A percentile compares a stretch with the other conserved stretches of the same genome.
phyloP scores from a whole-genome alignment of 2,329 filamentous ascomycete species.

The Curvularia sp. region DNA sequence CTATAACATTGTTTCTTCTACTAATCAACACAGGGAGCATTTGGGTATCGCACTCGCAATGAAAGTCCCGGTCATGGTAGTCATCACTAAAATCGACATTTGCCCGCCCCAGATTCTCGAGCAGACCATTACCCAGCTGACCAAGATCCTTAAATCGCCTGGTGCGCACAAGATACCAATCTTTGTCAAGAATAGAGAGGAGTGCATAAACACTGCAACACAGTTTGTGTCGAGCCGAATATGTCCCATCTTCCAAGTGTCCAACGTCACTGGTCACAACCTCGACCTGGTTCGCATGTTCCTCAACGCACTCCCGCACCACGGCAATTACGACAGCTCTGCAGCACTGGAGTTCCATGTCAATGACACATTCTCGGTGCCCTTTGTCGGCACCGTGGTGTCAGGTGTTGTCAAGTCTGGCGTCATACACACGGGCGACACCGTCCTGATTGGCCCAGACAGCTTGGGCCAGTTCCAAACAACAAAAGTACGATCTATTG shows the following conservation, averaged over 20 bases:
- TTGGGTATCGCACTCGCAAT: slow-evolving; percentile 91
- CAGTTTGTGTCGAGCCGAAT: slow-evolving; percentile 96
- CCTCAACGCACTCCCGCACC: slow-evolving; percentile 91
- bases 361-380: slow-evolving; percentile 97
- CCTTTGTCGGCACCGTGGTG: slow-evolving; percentile 95
- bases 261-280: slow-evolving; percentile 93
- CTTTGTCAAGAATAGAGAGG: slow-evolving; percentile 89
- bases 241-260: slow-evolving; percentile 96
- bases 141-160: slow-evolving; percentile 90
- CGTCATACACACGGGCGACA: slow-evolving; percentile 88
- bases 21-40: slow-evolving; percentile 68
- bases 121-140: slow-evolving; percentile 90
- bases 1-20: background rate
- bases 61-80: slow-evolving; percentile 97
- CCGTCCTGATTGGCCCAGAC: slow-evolving; percentile 87
- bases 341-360: slow-evolving; percentile 91
- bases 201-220: slow-evolving; percentile 92
- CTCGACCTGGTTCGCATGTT: slow-evolving; percentile 91
- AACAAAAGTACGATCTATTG: slow-evolving; percentile 89
- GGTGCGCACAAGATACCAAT: slow-evolving; percentile 95
- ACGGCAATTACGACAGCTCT: slow-evolving; percentile 87
- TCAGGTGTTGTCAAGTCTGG: slow-evolving; percentile 87
- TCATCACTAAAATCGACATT: slow-evolving; percentile 98
- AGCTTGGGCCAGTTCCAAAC: slow-evolving; percentile 86
- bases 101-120: slow-evolving; percentile 94